A percentile compares a stretch with the other conserved stretches of the same genome.
phyloP scores from a whole-genome alignment of 495 filamentous ascomycete genomes.

The Viridothelium virens region DNA sequence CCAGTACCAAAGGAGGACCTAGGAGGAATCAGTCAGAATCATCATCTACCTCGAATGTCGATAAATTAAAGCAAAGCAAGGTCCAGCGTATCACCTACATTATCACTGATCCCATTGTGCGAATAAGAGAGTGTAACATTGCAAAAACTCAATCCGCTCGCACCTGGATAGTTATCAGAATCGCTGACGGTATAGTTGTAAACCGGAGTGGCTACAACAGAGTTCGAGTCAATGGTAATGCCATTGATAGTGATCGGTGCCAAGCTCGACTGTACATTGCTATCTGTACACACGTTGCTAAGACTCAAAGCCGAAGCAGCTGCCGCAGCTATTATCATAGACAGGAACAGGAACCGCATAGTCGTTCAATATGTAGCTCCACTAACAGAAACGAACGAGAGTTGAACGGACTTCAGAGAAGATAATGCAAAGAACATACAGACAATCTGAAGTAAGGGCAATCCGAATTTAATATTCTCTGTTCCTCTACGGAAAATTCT shows the following conservation, averaged over 20 bases:
- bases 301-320: neutral
- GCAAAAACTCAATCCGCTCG: neutral
- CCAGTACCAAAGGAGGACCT: slow-evolving; percentile 35
- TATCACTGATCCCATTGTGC: neutral
- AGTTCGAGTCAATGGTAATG: neutral
- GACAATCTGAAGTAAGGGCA: neutral
- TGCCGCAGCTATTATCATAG: neutral
- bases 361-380: neutral
- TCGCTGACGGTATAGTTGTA: neutral
- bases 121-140: neutral
- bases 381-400: neutral
- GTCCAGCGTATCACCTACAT: neutral
- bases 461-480: neutral
- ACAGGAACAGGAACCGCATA: neutral
- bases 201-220: neutral
- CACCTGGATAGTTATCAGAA: neutral
- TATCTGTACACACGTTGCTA: neutral
- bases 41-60: neutral
- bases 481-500: neutral
- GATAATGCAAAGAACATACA: neutral
- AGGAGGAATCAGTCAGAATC: too few species aligned
- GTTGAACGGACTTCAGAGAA: neutral
- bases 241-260: neutral
- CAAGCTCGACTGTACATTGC: neutral
- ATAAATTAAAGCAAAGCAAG: neutral